Conservation (phyloP, 441 rosid genomes). For the Capsella rubella region DNA sequence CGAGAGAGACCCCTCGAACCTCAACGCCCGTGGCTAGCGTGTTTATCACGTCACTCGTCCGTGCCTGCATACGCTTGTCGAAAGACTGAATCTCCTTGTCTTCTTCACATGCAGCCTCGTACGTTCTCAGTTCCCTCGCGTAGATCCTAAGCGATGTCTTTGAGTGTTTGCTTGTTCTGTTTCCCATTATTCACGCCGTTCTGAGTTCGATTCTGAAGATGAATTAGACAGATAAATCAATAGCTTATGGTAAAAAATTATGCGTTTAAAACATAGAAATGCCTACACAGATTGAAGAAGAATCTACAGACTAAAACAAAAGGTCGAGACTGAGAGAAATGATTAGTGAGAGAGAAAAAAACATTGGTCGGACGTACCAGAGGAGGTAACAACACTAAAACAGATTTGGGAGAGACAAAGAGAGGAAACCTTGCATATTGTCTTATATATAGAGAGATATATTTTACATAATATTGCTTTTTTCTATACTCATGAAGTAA, state of each 20-base stretch:
- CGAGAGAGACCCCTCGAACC: slow-evolving; percentile 76
- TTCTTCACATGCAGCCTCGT: slow-evolving; percentile 73
- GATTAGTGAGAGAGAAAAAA: slow-evolving; percentile 21
- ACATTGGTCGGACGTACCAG: background rate
- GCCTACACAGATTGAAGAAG: slow-evolving; percentile 1
- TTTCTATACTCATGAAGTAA: background rate
- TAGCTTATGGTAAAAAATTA: background rate
- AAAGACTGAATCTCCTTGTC: slow-evolving; percentile 71
- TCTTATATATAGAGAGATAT: background rate
- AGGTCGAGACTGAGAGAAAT: slow-evolving; percentile 32
- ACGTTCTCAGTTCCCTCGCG: slow-evolving; percentile 64
- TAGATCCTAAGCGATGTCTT: slow-evolving; percentile 42
- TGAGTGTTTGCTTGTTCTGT: slow-evolving; percentile 59
- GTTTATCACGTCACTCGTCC: slow-evolving; percentile 73
- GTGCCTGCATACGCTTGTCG: slow-evolving; percentile 64
- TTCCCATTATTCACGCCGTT: slow-evolving; percentile 52
- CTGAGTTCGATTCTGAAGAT: background rate
- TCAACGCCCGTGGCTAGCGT: slow-evolving; percentile 74
- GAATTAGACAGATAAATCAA: slow-evolving; percentile 2
- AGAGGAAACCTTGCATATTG: background rate
- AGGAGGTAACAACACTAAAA: slow-evolving; percentile 18
- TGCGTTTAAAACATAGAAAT: background rate
- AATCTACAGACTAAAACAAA: background rate
- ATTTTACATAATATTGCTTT: background rate
- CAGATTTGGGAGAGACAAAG: background rate